Evolutionary conservation across 2,329 filamentous ascomycete genomes (phyloP).

Genomic region (Fusarium vanettenii): DNA sequence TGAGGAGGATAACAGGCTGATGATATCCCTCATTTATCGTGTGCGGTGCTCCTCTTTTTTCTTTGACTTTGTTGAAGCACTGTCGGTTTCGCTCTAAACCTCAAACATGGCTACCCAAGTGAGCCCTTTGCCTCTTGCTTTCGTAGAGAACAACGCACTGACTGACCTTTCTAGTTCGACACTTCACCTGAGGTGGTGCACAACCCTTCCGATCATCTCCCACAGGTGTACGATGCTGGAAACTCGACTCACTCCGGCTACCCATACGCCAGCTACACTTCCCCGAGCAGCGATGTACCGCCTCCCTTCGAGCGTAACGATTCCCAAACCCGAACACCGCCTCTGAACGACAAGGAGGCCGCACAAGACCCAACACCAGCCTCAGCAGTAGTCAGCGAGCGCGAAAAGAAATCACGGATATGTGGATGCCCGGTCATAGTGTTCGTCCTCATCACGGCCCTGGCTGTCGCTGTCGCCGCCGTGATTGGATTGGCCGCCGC

Average conservation of each 20-base stretch:
- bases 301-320: neutral
- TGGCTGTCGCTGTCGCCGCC: slow-evolving; percentile 52
- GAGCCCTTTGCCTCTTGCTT: neutral
- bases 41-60: neutral
- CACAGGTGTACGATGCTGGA: neutral
- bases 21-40: neutral
- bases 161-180: neutral
- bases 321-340: neutral
- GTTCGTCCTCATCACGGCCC: slow-evolving; percentile 51
- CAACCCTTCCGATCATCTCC: neutral
- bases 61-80: neutral
- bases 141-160: neutral
- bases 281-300: neutral
- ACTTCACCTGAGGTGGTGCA: slow-evolving; percentile 6
- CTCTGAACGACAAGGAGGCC: neutral
- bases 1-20: neutral
- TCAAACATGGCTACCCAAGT: neutral
- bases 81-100: too few species aligned
- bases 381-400: neutral
- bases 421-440: slow-evolving; percentile 50
- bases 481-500: slow-evolving; percentile 59
- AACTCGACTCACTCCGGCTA: neutral
- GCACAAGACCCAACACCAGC: neutral
- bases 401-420: neutral
- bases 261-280: neutral